Conservation (phyloP, 169 alveolate species). For the Eimeria sp. region DNA sequence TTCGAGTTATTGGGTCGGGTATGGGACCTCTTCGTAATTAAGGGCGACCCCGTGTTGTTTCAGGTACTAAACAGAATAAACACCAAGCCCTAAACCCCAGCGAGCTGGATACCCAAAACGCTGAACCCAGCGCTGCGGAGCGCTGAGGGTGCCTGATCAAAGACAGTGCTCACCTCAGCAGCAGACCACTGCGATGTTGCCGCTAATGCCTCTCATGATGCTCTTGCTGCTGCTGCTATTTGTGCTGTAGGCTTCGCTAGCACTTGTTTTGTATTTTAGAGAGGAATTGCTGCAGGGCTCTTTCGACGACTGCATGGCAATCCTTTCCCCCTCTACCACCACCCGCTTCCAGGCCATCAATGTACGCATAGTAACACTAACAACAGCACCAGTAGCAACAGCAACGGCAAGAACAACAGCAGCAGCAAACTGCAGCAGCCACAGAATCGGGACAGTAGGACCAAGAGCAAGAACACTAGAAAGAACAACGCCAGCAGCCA, state of each 20-base stretch:
- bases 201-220: not conserved
- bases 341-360: constrained; percentile 68
- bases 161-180: not conserved
- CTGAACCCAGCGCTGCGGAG: not conserved
- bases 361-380: constrained; percentile 17
- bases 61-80: constrained; percentile 34
- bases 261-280: constrained; percentile 52
- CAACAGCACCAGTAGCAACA: constrained; percentile 36
- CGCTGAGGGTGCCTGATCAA: not conserved
- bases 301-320: constrained; percentile 60
- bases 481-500: no score
- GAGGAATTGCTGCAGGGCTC: constrained; percentile 73
- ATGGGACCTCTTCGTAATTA: constrained; percentile 76
- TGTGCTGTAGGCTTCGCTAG: constrained; percentile 64
- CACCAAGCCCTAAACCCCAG: constrained; percentile 6
- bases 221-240: constrained; percentile 10
- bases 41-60: constrained; percentile 76
- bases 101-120: not conserved
- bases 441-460: not conserved
- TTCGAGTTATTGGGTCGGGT: constrained; percentile 79
- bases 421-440: constrained; percentile 1
- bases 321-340: constrained; percentile 69
- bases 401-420: not conserved
- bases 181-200: not conserved
- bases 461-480: not conserved